Conservation (phyloP, 2,329 filamentous ascomycete genomes). For the Rosellinia necatrix region DNA sequence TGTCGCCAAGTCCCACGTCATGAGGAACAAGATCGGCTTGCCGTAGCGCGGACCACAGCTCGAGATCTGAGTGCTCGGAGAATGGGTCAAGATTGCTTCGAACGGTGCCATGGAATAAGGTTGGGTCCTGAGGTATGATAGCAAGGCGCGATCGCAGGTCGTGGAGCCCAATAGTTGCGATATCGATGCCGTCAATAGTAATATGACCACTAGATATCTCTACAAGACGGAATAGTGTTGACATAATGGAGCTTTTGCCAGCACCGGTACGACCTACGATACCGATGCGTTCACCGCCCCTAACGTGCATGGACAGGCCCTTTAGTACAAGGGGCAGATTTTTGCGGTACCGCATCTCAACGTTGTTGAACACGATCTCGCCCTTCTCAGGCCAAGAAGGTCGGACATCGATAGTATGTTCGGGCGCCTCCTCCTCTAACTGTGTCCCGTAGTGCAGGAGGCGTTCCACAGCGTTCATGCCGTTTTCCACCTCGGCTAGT, state of each 20-base stretch:
- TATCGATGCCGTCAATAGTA: slow-evolving; percentile 69
- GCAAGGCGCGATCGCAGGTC: slow-evolving; percentile 76
- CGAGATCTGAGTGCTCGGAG: slow-evolving; percentile 74
- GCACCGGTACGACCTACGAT: slow-evolving; percentile 82
- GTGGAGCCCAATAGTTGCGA: slow-evolving; percentile 73
- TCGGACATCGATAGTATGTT: slow-evolving; percentile 75
- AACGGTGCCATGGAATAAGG: slow-evolving; percentile 80
- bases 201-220: slow-evolving; percentile 67
- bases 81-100: slow-evolving; percentile 83
- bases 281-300: slow-evolving; percentile 77
- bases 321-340: slow-evolving; percentile 74
- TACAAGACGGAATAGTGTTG: slow-evolving; percentile 76
- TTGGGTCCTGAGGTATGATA: slow-evolving; percentile 86
- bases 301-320: slow-evolving; percentile 72
- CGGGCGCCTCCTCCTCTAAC: slow-evolving; percentile 86
- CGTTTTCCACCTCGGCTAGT: slow-evolving; percentile 93
- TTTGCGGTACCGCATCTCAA: slow-evolving; percentile 78
- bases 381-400: slow-evolving; percentile 84
- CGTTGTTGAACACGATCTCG: slow-evolving; percentile 75
- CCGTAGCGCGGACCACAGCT: slow-evolving; percentile 77
- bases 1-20: slow-evolving; percentile 52
- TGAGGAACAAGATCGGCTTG: slow-evolving; percentile 73
- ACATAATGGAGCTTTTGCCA: slow-evolving; percentile 84
- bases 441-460: slow-evolving; percentile 86
- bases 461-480: slow-evolving; percentile 96